Percentiles rank a stretch among this genome's conserved stretches.
These are phyloP conservation scores for Trichosporon ovoides DNA, from an alignment of 1,284 basidiomycete species.

Conservation along the genomic window DNA sequence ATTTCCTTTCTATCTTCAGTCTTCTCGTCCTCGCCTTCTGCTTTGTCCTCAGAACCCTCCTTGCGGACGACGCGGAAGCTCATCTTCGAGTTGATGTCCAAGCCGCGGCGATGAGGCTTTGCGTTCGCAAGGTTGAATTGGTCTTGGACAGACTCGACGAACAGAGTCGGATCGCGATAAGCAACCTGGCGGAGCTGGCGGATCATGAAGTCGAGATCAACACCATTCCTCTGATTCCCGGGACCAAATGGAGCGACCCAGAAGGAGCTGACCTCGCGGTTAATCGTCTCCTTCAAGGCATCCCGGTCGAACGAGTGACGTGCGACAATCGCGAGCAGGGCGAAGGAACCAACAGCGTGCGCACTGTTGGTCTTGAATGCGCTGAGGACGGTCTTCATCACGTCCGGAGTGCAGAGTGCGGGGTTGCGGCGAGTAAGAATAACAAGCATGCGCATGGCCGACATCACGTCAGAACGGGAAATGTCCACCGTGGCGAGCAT, in stretches of 20 bases:
- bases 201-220: slow-evolving; percentile 69
- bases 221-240: slow-evolving; percentile 56
- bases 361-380: slow-evolving; percentile 53
- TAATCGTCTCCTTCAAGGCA: slow-evolving; percentile 68
- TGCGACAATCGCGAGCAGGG: slow-evolving; percentile 78
- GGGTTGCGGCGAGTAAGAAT: slow-evolving; percentile 71
- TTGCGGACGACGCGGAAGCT: slow-evolving; percentile 29
- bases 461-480: slow-evolving; percentile 64
- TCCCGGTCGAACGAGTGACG: slow-evolving; percentile 74
- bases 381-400: slow-evolving; percentile 62
- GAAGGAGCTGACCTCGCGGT: slow-evolving; percentile 65
- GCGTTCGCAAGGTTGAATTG: slow-evolving; percentile 69
- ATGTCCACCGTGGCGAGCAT: slow-evolving; percentile 58
- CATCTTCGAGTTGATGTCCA: slow-evolving; percentile 60
- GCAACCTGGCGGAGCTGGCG: slow-evolving; percentile 74
- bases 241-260: slow-evolving; percentile 57
- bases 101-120: slow-evolving; percentile 55
- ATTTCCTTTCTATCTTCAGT: slow-evolving; percentile 8
- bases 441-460: slow-evolving; percentile 71
- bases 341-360: slow-evolving; percentile 59
- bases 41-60: slow-evolving; percentile 12
- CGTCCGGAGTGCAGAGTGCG: slow-evolving; percentile 60
- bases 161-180: slow-evolving; percentile 70
- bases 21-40: slow-evolving; percentile 1
- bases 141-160: slow-evolving; percentile 67